Evolutionary conservation across 2,329 filamentous ascomycete genomes (phyloP).

Genomic region (Fusarium sp.): DNA sequence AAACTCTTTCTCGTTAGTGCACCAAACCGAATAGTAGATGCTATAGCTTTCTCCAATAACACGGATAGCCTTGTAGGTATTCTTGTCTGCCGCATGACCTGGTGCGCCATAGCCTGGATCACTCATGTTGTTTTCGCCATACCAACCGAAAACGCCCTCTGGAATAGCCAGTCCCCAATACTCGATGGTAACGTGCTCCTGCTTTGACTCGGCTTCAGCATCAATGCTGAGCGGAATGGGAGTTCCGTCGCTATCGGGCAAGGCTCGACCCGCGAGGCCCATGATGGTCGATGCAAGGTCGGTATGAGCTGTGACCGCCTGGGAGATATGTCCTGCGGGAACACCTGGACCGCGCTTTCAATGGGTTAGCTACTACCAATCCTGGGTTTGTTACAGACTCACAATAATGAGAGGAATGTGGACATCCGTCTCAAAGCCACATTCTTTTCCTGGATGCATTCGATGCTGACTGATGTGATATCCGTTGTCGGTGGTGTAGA

Average conservation of each 20-base stretch:
- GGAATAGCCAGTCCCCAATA: neutral
- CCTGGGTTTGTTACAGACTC: neutral
- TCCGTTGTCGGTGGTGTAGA: slow-evolving; percentile 25
- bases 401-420: slow-evolving; percentile 1
- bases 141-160: neutral
- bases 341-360: neutral
- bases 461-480: slow-evolving; percentile 29
- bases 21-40: neutral
- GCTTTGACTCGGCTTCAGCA: neutral
- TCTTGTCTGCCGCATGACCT: neutral
- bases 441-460: slow-evolving; percentile 16
- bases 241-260: neutral
- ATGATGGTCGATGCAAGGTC: neutral
- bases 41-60: neutral
- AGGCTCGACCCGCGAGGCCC: neutral
- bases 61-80: neutral
- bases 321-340: neutral
- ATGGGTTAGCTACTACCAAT: neutral
- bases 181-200: neutral
- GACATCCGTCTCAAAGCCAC: slow-evolving; percentile 3
- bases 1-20: neutral
- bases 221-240: neutral
- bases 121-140: neutral
- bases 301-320: neutral
- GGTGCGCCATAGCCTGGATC: neutral